Evolutionary conservation across 495 filamentous ascomycete genomes (phyloP).

Genomic region (Neurospora sp.): DNA sequence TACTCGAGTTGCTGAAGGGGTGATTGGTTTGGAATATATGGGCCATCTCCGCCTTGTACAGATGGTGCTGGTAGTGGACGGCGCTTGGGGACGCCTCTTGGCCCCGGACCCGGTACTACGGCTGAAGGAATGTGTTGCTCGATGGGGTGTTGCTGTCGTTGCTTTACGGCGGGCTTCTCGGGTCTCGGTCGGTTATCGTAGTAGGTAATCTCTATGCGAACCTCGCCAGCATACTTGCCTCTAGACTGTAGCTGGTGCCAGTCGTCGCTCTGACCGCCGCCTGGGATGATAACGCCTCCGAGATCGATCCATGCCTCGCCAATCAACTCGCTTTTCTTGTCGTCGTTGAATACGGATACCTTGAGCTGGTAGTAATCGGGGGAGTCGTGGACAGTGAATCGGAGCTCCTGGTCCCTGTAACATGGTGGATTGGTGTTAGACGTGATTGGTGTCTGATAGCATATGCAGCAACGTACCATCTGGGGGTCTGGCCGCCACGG

Average conservation of each 20-base stretch:
- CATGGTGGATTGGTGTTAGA: conserved; percentile 3
- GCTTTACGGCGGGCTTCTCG: conserved; percentile 50
- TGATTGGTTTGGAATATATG: conserved; percentile 28
- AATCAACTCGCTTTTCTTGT: conserved; percentile 92
- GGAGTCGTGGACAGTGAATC: conserved; percentile 92
- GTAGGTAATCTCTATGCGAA: conserved; percentile 91
- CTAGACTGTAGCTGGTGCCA: conserved; percentile 84
- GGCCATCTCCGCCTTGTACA: conserved; percentile 9
- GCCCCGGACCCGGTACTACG: conserved; percentile 30
- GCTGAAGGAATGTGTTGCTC: background rate
- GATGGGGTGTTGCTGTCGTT: conserved; percentile 8
- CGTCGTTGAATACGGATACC: conserved; percentile 93
- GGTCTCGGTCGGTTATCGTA: conserved; percentile 82
- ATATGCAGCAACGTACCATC: conserved; percentile 55
- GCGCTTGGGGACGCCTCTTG: conserved; percentile 44
- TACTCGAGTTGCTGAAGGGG: conserved; percentile 37
- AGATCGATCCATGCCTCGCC: conserved; percentile 86
- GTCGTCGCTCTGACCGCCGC: conserved; percentile 83
- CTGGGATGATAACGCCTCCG: conserved; percentile 66
- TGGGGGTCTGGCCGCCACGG: conserved; percentile 88
- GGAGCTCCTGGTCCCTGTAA: conserved; percentile 88
- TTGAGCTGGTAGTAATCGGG: conserved; percentile 92
- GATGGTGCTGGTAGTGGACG: conserved; percentile 58
- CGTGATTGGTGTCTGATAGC: background rate
- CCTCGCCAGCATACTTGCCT: conserved; percentile 89